Evolutionary conservation across 495 filamentous ascomycete species (phyloP), one percentile per base, ranked within the genome.

Genomic region (Tuber indicum): DNA sequence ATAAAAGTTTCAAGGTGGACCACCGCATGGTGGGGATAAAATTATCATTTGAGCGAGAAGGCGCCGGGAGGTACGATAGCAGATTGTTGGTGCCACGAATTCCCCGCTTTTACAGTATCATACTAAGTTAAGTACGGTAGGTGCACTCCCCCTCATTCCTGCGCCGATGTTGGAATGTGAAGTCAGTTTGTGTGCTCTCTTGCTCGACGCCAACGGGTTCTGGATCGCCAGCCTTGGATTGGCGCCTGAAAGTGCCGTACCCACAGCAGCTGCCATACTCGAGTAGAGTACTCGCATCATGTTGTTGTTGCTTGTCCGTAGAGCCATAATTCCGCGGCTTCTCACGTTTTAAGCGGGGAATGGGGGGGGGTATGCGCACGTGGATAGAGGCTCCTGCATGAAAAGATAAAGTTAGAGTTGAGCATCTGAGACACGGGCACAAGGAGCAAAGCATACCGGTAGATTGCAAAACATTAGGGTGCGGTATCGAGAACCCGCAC

Each of bases 331-430:
- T 66, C 7, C 5, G 14, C 26, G 3, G 58, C 26, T 66, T 36
- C 58, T 14, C 58, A 32, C n/a, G 12, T 16, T 58, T 7, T 66
- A 32, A 66, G 58, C 58, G 58, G 58, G 58, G 58, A 17, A 66
- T 12, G 52, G 58, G 58, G 14, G 26, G 3, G 52, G 0, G n/a
- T 26, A 1, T 17, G 58, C 26, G 58, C 58, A 66, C 58, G 58
- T 66, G 58, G 58, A 66, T 26, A 66, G 58, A 66, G 58, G 58
- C 26, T 36, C 58, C 58, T 36, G 26, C 58, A 66, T 66, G 58
- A 66, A 66, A 66, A 36, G 26, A 36, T 66, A 66, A 36, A 36
- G 58, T 66, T 66, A 66, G 58, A 66, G 58, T 66, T 66, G 4
- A 66, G 14, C 14, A 66, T 66, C 58, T 8, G 26, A 66, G 26